Evolutionary conservation across 192 early-diverging fungal species (phyloP).

Genomic region (Coemansia sp.): DNA sequence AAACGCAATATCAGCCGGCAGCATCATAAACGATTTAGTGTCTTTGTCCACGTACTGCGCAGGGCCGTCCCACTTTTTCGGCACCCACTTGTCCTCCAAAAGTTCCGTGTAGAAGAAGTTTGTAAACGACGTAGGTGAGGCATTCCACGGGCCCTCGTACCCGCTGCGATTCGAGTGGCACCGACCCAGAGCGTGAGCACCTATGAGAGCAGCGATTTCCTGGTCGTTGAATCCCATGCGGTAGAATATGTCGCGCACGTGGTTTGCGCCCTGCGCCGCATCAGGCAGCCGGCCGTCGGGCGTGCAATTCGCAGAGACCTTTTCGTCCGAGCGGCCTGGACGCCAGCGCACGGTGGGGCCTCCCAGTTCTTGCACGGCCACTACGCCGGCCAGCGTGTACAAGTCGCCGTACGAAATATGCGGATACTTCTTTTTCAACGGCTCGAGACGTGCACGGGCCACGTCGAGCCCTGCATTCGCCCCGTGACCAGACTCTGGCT

Average conservation of each 20-base stretch:
- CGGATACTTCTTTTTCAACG: slow-evolving; percentile 78
- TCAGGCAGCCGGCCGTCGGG: slow-evolving; percentile 81
- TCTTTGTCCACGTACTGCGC: slow-evolving; percentile 86
- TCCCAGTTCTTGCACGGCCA: slow-evolving; percentile 72
- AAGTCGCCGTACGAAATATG: slow-evolving; percentile 81
- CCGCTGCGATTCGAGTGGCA: slow-evolving; percentile 75
- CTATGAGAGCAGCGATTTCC: slow-evolving; percentile 80
- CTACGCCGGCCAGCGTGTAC: slow-evolving; percentile 76
- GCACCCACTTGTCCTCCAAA: slow-evolving; percentile 74
- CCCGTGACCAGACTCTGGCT: slow-evolving; percentile 61
- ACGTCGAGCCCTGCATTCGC: slow-evolving; percentile 75
- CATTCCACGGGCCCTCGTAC: slow-evolving; percentile 86
- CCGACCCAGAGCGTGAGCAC: slow-evolving; percentile 74
- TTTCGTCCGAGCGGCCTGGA: slow-evolving; percentile 60
- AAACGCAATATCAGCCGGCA: slow-evolving; percentile 69
- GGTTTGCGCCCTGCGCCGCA: slow-evolving; percentile 60
- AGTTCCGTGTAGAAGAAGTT: slow-evolving; percentile 87
- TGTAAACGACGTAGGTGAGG: slow-evolving; percentile 82
- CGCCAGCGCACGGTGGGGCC: slow-evolving; percentile 76
- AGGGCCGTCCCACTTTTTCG: slow-evolving; percentile 77
- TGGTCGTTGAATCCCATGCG: slow-evolving; percentile 77
- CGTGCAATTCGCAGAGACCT: slow-evolving; percentile 47
- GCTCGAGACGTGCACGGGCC: slow-evolving; percentile 68
- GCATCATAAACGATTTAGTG: slow-evolving; percentile 63
- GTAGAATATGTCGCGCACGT: slow-evolving; percentile 77